Evolutionary conservation across 1,284 basidiomycete species (phyloP), one percentile per base, ranked within the genome.

Genomic region (Trichosporon faecale): DNA sequence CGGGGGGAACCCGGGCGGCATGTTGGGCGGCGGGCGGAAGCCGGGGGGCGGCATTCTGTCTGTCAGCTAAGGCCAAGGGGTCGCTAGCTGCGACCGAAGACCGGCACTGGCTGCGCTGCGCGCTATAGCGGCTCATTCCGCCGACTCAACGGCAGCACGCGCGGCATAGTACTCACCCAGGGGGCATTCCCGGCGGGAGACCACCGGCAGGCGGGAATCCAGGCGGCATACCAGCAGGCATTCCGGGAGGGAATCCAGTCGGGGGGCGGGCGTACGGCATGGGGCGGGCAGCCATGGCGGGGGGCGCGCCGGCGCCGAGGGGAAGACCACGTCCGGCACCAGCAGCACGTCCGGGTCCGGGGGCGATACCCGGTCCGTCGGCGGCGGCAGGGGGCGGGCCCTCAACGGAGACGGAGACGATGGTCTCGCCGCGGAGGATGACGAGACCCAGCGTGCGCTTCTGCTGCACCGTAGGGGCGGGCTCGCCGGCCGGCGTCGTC

Each of bases 311-410:
- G 27, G 93, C 92, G 74, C 93, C 94, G 87, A 95, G 90, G 87
- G 95, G 95, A 89, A 98, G 97, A 66, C 97, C 96, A 78, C 96
- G 91, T 74, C 97, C 96, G 70, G 96, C 95, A 78, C 95, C 93
- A 85, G 94, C 91, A 76, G 95, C 97, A 72, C 92, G 89, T 74
- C 97, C 97, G 79, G 95, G 94, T 67, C 96, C 97, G 71, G 89
- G 87, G 60, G 75, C 72, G 68, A 82, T 72, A 31, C 73, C 70
- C n/a, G 75, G 89, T 69, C 85, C 87, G 83, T 95, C 95, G 78
- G 93, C 91, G 21, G 93, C 91, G 68, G 95, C 92, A n/a, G 97
- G 95, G 57, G 97, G 97, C 2, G 96, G 96, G 3, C 95, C 96
- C 83, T 98, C 97, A 27, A 98, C 94, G 72, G 89, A 91, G 76